A percentile compares a stretch with the other conserved stretches of the same genome.
These are phyloP conservation scores for Ajuga chamaepitys DNA, from an alignment of 257 asterid genomes.

Conservation along the genomic window DNA sequence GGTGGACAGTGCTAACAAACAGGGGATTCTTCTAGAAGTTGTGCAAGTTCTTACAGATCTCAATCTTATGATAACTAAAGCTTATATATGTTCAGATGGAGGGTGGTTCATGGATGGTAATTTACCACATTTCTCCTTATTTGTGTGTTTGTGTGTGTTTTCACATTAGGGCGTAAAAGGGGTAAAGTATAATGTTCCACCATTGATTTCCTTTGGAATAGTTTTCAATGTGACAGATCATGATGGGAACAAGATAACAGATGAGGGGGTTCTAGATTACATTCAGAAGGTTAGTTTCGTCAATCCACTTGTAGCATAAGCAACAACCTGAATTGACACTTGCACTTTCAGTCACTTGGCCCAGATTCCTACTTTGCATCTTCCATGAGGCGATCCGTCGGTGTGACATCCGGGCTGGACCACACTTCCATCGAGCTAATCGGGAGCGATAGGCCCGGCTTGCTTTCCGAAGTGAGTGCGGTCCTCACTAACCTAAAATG, in stretches of 20 bases:
- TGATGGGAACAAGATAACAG: slow-evolving; percentile 76
- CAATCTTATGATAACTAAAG: slow-evolving; percentile 70
- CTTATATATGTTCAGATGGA: slow-evolving; percentile 93
- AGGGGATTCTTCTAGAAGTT: slow-evolving; percentile 88
- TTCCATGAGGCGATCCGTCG: slow-evolving; percentile 86
- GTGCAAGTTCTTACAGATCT: slow-evolving; percentile 94
- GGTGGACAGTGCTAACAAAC: slow-evolving; percentile 97
- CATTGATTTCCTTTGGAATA: slow-evolving; percentile 10
- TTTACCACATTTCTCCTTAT: neutral
- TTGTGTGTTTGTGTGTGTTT: neutral
- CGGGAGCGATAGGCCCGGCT: slow-evolving; percentile 89
- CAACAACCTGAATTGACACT: slow-evolving; percentile 11
- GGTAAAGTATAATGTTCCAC: neutral
- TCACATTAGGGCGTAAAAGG: too few species aligned
- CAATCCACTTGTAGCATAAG: slow-evolving; percentile 7
- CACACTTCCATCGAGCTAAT: slow-evolving; percentile 88
- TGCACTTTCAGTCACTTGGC: slow-evolving; percentile 75
- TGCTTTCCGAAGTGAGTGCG: slow-evolving; percentile 98
- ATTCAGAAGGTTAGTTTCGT: slow-evolving; percentile 64
- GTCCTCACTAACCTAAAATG: slow-evolving; percentile 85
- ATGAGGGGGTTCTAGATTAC: slow-evolving; percentile 67
- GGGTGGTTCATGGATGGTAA: slow-evolving; percentile 99
- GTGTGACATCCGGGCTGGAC: slow-evolving; percentile 53
- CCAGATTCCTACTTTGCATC: slow-evolving; percentile 97
- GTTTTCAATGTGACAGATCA: slow-evolving; percentile 93